These are phyloP conservation scores for Lantana camara DNA, from an alignment of 257 asterid species.

Conservation along the genomic window DNA sequence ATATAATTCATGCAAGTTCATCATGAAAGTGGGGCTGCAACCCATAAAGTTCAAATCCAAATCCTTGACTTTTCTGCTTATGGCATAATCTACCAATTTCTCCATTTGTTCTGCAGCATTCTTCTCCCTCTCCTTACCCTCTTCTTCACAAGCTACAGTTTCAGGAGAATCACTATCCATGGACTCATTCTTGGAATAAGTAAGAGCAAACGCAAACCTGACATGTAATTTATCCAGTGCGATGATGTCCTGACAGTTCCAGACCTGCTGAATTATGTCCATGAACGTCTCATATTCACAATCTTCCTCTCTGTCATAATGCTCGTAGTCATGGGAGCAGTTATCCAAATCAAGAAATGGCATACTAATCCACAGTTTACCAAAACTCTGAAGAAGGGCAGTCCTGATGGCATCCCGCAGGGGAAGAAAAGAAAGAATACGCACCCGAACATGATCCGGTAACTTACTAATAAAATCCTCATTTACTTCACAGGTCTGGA, in stretches of 20 bases:
- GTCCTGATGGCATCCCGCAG: constrained; percentile 28
- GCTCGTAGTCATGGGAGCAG: background rate
- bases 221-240: constrained; percentile 29
- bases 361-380: constrained; percentile 32
- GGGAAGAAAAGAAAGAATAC: constrained; percentile 37
- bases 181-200: background rate
- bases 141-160: background rate
- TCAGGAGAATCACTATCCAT: background rate
- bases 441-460: constrained; percentile 31
- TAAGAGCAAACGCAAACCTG: constrained; percentile 8
- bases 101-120: constrained; percentile 26
- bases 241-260: constrained; percentile 9
- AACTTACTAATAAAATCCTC: too few species aligned
- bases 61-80: constrained; percentile 33
- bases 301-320: too few species aligned
- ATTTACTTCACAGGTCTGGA: background rate
- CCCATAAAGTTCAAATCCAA: constrained; percentile 33
- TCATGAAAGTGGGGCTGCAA: background rate
- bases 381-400: constrained; percentile 29
- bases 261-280: constrained; percentile 27
- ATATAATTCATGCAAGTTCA: constrained; percentile 1
- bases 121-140: background rate
- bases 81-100: constrained; percentile 31
- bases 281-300: constrained; percentile 2
- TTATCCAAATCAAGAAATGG: constrained; percentile 31